Evolutionary conservation across 2,329 filamentous ascomycete genomes (phyloP).

Genomic region (Pestalotiopsis sp.): DNA sequence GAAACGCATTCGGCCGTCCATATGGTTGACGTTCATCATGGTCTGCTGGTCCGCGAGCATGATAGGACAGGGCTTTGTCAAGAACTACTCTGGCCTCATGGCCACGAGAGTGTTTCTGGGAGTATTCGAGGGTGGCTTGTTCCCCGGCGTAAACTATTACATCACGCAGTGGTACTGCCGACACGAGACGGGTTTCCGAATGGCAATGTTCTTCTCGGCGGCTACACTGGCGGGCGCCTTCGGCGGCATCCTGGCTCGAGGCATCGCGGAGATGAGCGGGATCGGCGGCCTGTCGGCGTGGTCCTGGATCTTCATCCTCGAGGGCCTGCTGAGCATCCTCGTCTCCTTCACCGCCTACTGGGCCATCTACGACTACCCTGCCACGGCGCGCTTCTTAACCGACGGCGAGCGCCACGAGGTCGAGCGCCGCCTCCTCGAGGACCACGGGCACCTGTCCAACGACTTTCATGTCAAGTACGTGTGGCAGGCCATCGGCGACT

Average conservation of each 20-base stretch:
- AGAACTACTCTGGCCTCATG: conserved; percentile 32
- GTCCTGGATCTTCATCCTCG: conserved; percentile 80
- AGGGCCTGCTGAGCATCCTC: conserved; percentile 52
- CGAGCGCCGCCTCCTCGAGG: conserved; percentile 41
- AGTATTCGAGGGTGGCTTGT: conserved; percentile 57
- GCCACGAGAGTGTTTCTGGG: conserved; percentile 48
- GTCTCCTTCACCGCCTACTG: conserved; percentile 52
- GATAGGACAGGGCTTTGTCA: conserved; percentile 26
- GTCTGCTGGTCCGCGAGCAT: conserved; percentile 36
- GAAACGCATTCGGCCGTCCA: conserved; percentile 59
- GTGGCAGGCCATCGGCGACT: conserved; percentile 59
- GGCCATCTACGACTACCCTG: conserved; percentile 62
- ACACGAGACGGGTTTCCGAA: conserved; percentile 41
- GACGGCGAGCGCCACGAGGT: conserved; percentile 44
- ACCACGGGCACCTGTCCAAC: conserved; percentile 53
- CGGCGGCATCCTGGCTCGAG: conserved; percentile 46
- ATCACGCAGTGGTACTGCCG: conserved; percentile 62
- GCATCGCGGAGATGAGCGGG: conserved; percentile 48
- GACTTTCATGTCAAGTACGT: conserved; percentile 59
- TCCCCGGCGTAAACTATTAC: conserved; percentile 64
- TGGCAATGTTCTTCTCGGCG: conserved; percentile 39
- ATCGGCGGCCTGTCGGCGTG: conserved; percentile 49
- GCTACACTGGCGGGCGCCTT: conserved; percentile 51
- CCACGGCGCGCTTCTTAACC: conserved; percentile 49
- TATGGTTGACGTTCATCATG: conserved; percentile 69